Conservation (phyloP, 192 early-diverging fungal genomes). For the Dimargaris verticillata region DNA sequence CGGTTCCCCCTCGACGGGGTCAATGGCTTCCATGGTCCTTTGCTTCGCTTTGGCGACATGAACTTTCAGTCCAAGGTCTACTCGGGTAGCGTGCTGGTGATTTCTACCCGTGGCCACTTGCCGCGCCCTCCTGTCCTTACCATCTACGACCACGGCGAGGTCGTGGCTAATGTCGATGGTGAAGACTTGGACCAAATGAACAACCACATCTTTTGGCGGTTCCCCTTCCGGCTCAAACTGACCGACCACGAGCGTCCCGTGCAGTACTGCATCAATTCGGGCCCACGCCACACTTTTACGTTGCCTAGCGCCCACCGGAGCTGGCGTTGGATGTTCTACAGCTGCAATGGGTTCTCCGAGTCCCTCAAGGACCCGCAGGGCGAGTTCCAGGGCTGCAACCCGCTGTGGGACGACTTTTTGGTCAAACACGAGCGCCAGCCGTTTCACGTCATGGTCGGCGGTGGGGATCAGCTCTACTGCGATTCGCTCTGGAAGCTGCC, state of each 20-base stretch:
- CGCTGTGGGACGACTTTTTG: constrained; percentile 51
- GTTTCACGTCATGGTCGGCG: constrained; percentile 55
- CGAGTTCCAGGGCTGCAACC: constrained; percentile 27
- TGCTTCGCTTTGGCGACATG: constrained; percentile 35
- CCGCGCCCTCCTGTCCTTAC: constrained; percentile 19
- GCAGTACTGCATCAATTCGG: constrained; percentile 27
- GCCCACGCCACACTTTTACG: constrained; percentile 29
- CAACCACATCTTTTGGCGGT: constrained; percentile 45
- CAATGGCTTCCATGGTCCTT: constrained; percentile 32
- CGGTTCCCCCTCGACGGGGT: constrained; percentile 6
- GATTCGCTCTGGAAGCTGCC: constrained; percentile 37
- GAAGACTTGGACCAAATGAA: constrained; percentile 36
- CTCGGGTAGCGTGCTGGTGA: constrained; percentile 35
- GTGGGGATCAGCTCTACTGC: constrained; percentile 58
- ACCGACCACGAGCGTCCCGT: constrained; percentile 24
- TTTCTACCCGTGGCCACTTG: constrained; percentile 16
- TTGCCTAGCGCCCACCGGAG: constrained; percentile 30
- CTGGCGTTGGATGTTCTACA: constrained; percentile 50
- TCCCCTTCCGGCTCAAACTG: constrained; percentile 33
- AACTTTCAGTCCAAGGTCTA: constrained; percentile 30
- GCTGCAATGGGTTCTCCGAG: constrained; percentile 57
- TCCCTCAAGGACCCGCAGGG: constrained; percentile 23
- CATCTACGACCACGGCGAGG: constrained; percentile 21
- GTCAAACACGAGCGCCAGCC: constrained; percentile 37
- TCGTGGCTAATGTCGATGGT: constrained; percentile 16